Evolutionary conservation across 2,329 filamentous ascomycete genomes (phyloP).

Genomic region (Zymoseptoria pseudotritici): DNA sequence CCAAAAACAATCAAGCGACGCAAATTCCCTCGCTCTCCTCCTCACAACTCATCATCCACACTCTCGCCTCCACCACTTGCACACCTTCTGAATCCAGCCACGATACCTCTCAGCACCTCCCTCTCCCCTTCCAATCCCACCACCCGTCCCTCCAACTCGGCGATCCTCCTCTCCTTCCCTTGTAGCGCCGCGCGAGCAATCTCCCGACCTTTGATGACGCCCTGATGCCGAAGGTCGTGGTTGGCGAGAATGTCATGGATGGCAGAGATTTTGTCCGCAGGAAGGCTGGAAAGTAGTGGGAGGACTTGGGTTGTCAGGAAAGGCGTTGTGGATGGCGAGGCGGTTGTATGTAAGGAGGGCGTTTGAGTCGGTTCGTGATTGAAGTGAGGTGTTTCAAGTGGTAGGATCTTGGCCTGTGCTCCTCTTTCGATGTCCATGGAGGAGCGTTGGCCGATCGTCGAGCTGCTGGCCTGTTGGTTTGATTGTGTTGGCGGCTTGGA

Average conservation of each 20-base stretch:
- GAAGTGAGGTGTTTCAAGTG: not conserved
- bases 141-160: conserved; percentile 61
- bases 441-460: not conserved
- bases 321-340: conserved; percentile 13
- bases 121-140: conserved; percentile 48
- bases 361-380: conserved; percentile 1
- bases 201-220: conserved; percentile 58
- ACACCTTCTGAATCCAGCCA: not conserved
- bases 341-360: conserved; percentile 1
- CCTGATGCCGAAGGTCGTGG: conserved; percentile 53
- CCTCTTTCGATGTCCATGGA: not conserved
- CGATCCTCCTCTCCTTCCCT: conserved; percentile 56
- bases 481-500: conserved; percentile 12
- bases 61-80: not conserved
- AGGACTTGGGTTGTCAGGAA: conserved; percentile 22
- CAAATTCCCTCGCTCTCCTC: not conserved
- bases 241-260: conserved; percentile 45
- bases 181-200: conserved; percentile 55
- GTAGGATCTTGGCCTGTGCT: not conserved
- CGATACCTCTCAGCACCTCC: conserved; percentile 40
- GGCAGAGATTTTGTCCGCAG: conserved; percentile 22
- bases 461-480: not conserved
- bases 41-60: conserved; percentile 7
- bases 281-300: conserved; percentile 14
- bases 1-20: not conserved